Percentiles rank a stretch among this genome's conserved stretches.
Evolutionary conservation across 2,329 filamentous ascomycete species (phyloP).

Genomic region (Colletotrichum aenigma): DNA sequence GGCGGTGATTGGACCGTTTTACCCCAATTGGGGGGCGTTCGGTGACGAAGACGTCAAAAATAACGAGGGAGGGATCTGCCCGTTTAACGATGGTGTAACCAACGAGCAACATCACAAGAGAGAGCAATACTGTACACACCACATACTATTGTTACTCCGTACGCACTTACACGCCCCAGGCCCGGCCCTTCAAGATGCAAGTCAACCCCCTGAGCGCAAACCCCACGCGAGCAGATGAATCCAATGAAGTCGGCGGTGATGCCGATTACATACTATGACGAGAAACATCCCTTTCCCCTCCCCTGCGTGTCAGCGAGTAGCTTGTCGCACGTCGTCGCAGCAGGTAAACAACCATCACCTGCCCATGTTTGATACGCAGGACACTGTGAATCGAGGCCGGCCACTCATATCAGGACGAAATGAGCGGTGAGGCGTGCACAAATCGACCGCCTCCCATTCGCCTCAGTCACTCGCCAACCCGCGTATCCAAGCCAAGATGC

Average conservation of each 20-base stretch:
- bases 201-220: background rate
- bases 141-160: background rate
- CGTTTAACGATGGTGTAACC: background rate
- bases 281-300: background rate
- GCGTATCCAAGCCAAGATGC: background rate
- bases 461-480: background rate
- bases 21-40: background rate
- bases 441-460: background rate
- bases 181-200: background rate
- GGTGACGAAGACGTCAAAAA: background rate
- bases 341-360: background rate
- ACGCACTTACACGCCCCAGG: background rate
- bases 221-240: background rate
- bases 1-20: background rate
- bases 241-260: background rate
- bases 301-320: background rate
- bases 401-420: background rate
- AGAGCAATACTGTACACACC: background rate
- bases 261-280: background rate
- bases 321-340: background rate
- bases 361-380: background rate
- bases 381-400: background rate
- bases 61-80: background rate
- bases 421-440: constrained; percentile 10
- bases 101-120: background rate